phyloP scores from a whole-genome alignment of 805 yeast species.

The Teunomyces barrocoloradensis region DNA sequence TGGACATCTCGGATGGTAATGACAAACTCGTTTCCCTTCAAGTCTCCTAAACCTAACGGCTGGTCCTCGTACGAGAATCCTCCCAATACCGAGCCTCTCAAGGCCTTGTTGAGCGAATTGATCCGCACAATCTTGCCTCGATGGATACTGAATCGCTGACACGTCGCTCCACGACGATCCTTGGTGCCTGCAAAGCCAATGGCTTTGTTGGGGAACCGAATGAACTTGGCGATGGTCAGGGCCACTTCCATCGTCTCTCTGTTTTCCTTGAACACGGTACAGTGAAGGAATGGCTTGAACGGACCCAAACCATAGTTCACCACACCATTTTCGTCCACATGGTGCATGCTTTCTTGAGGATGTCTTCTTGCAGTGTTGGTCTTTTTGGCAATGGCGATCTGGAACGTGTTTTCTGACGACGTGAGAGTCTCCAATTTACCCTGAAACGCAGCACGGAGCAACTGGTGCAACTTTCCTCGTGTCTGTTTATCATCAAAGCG shows the following conservation, averaged over 20 bases:
- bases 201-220: conserved; percentile 68
- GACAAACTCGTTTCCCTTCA: conserved; percentile 83
- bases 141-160: conserved; percentile 72
- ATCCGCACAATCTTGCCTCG: conserved; percentile 73
- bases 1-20: conserved; percentile 79
- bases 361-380: conserved; percentile 36
- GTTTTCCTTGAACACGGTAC: conserved; percentile 87
- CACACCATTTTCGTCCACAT: conserved; percentile 48
- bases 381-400: conserved; percentile 52
- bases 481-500: conserved; percentile 61
- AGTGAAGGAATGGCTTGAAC: conserved; percentile 64
- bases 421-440: conserved; percentile 80
- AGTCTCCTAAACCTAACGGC: conserved; percentile 73
- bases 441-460: conserved; percentile 70
- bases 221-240: conserved; percentile 62
- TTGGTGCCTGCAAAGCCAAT: conserved; percentile 92
- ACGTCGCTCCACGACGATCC: conserved; percentile 94
- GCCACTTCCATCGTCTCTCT: conserved; percentile 98
- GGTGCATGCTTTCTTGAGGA: conserved; percentile 36
- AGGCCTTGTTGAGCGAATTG: conserved; percentile 67
- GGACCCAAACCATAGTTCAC: conserved; percentile 75
- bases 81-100: conserved; percentile 79
- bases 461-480: conserved; percentile 78
- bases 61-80: conserved; percentile 65
- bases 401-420: conserved; percentile 61